Evolutionary conservation across 2,329 filamentous ascomycete genomes (phyloP).

Genomic region (Aspergillus cejpii): DNA sequence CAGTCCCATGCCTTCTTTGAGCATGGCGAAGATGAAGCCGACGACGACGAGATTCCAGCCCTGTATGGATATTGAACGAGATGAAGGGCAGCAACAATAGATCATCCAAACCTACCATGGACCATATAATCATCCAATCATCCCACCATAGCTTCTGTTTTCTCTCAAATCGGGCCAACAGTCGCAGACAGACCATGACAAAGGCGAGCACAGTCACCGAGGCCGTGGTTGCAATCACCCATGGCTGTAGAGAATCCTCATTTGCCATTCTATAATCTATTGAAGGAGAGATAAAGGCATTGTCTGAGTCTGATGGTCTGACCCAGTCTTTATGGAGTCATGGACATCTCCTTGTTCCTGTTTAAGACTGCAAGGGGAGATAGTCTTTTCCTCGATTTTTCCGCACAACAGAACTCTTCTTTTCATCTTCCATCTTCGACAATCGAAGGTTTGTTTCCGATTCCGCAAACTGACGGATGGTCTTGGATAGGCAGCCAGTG

Average conservation of each 20-base stretch:
- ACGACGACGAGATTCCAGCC: conserved; percentile 33
- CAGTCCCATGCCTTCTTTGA: conserved; percentile 43
- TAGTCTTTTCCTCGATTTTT: too few species aligned
- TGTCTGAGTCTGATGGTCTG: too few species aligned
- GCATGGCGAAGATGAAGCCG: conserved; percentile 47
- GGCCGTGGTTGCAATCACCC: conserved; percentile 38
- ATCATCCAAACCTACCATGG: conserved; percentile 36
- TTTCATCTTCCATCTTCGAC: too few species aligned
- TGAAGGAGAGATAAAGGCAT: too few species aligned
- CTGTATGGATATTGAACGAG: conserved; percentile 5
- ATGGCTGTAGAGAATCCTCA: conserved; percentile 38
- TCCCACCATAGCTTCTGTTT: conserved; percentile 47
- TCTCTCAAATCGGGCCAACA: conserved; percentile 41
- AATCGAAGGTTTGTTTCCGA: too few species aligned
- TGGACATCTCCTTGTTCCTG: too few species aligned
- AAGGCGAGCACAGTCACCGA: conserved; percentile 41
- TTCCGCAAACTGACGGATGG: too few species aligned
- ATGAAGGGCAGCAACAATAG: too few species aligned
- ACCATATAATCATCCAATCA: conserved; percentile 46
- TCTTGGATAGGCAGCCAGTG: too few species aligned
- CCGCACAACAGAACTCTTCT: too few species aligned
- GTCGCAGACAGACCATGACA: conserved; percentile 35
- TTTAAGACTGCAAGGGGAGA: too few species aligned
- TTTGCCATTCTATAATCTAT: conserved; percentile 8
- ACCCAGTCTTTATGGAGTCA: too few species aligned